These are phyloP conservation scores for Boletus mariae DNA, from an alignment of 1,284 basidiomycete genomes.

Conservation along the genomic window DNA sequence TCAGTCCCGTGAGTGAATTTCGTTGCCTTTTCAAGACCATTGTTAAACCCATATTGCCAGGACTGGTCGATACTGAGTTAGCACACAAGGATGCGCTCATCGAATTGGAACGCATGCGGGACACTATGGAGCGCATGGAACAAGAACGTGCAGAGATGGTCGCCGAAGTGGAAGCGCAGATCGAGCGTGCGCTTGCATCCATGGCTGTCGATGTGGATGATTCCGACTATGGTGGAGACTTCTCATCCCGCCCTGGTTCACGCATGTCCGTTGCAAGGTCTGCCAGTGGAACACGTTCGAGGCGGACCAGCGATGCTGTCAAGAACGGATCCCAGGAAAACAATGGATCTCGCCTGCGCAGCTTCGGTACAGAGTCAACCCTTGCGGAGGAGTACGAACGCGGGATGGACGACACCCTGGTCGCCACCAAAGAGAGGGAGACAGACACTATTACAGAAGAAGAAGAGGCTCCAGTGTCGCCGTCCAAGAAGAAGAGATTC, in stretches of 20 bases:
- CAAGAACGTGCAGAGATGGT: constrained; percentile 81
- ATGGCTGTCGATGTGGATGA: constrained; percentile 79
- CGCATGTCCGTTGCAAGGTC: constrained; percentile 44
- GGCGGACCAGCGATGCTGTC: constrained; percentile 53
- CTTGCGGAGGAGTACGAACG: constrained; percentile 61
- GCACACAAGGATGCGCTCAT: constrained; percentile 67
- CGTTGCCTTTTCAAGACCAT: background rate
- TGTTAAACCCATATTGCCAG: constrained; percentile 35
- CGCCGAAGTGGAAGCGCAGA: constrained; percentile 83
- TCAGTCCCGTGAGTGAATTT: constrained; percentile 56
- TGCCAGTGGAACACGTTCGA: constrained; percentile 47
- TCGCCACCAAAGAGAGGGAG: constrained; percentile 41
- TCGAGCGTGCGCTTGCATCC: constrained; percentile 75
- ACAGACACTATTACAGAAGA: constrained; percentile 53
- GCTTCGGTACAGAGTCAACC: constrained; percentile 71
- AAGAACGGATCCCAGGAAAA: constrained; percentile 34
- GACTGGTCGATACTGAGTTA: constrained; percentile 65
- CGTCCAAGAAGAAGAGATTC: constrained; percentile 67
- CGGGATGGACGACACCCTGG: constrained; percentile 37
- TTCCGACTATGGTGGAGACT: constrained; percentile 58
- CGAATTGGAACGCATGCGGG: constrained; percentile 70
- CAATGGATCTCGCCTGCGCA: constrained; percentile 44
- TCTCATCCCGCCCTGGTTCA: constrained; percentile 47
- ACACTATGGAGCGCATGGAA: constrained; percentile 81
- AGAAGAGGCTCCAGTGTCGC: constrained; percentile 43